These are phyloP conservation scores for Margaritispora aquatica DNA, from an alignment of 495 filamentous ascomycete genomes.

Conservation along the genomic window DNA sequence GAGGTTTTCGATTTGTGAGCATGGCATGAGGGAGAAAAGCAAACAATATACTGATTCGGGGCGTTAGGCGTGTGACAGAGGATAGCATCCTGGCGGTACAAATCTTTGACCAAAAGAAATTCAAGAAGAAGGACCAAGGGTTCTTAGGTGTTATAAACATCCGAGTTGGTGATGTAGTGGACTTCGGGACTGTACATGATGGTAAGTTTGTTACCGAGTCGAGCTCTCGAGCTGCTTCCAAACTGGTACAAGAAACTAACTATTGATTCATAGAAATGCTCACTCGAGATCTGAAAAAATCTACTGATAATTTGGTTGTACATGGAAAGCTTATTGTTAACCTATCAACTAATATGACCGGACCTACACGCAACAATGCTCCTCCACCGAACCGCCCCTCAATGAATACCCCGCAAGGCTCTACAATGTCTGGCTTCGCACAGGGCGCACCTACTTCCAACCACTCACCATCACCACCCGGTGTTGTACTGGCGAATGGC, in stretches of 20 bases:
- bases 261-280: slow-evolving; percentile 63
- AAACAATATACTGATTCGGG: slow-evolving; percentile 22
- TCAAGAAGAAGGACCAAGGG: slow-evolving; percentile 99
- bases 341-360: slow-evolving; percentile 76
- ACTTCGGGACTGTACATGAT: slow-evolving; percentile 82
- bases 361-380: slow-evolving; percentile 9
- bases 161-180: slow-evolving; percentile 86
- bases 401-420: slow-evolving; percentile 16
- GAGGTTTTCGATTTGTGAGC: slow-evolving; percentile 94
- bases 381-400: slow-evolving; percentile 18
- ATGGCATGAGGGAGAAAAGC: slow-evolving; percentile 4
- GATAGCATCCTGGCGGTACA: slow-evolving; percentile 96
- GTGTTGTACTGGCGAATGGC: slow-evolving; percentile 23
- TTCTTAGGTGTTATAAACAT: slow-evolving; percentile 98
- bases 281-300: slow-evolving; percentile 96
- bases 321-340: slow-evolving; percentile 97
- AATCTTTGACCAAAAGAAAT: slow-evolving; percentile 99
- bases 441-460: slow-evolving; percentile 11
- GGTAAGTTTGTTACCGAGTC: slow-evolving; percentile 51
- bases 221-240: neutral
- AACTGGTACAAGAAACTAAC: neutral
- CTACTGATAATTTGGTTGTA: slow-evolving; percentile 94
- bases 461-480: slow-evolving; percentile 12
- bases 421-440: slow-evolving; percentile 17
- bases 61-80: slow-evolving; percentile 72